Percentiles rank a stretch among this genome's conserved stretches.
Conservation (phyloP, 2,329 filamentous ascomycete genomes). For the Kalaharituber pfeilii region DNA sequence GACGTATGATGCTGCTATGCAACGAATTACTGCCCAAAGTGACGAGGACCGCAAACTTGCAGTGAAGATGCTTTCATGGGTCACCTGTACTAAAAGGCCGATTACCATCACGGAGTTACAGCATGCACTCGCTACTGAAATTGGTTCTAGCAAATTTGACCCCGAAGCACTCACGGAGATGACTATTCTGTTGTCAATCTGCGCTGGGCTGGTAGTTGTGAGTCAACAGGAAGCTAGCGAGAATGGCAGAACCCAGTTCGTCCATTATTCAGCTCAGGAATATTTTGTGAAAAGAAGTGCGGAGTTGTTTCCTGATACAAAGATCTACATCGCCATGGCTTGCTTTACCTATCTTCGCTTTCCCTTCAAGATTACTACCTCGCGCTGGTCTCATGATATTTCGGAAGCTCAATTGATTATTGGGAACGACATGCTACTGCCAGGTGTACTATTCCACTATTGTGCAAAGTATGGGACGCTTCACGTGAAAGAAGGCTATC, state of each 20-base stretch:
- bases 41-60: neutral
- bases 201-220: neutral
- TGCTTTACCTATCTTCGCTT: neutral
- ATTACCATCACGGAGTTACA: neutral
- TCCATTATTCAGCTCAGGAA: conserved; percentile 6
- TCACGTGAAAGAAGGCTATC: too few relatives aligned
- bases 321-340: neutral
- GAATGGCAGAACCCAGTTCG: neutral
- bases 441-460: too few relatives aligned
- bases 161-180: neutral
- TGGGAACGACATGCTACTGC: too few relatives aligned
- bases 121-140: neutral
- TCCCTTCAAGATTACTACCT: too few relatives aligned
- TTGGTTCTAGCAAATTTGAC: neutral
- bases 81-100: neutral
- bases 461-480: too few relatives aligned
- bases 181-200: neutral
- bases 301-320: neutral
- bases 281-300: neutral
- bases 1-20: neutral
- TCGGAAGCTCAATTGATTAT: too few relatives aligned
- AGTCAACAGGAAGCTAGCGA: neutral
- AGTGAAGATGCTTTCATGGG: neutral
- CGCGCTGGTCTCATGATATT: too few relatives aligned
- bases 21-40: neutral